These are phyloP conservation scores for Trichoderma sp. DNA, from an alignment of 2,329 filamentous ascomycete genomes.

Conservation along the genomic window DNA sequence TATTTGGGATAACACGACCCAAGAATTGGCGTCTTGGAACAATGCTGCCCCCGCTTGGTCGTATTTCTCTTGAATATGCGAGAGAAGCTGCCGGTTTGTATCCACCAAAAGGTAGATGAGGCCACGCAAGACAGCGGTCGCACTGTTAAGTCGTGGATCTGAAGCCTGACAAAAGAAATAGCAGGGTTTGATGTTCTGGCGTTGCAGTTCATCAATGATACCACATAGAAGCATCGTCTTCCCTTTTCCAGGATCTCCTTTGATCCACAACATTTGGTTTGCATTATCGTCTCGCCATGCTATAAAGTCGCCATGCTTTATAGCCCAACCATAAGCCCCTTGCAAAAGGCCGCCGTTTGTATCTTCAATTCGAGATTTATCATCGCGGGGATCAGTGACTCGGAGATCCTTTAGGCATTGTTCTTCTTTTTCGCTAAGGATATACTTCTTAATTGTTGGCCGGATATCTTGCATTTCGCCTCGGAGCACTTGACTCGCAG, in stretches of 20 bases:
- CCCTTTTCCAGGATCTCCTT: conserved; percentile 25
- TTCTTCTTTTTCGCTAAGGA: neutral
- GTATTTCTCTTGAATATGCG: conserved; percentile 36
- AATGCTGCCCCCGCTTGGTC: conserved; percentile 22
- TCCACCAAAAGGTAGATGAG: conserved; percentile 41
- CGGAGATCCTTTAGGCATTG: conserved; percentile 26
- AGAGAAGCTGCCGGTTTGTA: conserved; percentile 33
- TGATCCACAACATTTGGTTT: conserved; percentile 37
- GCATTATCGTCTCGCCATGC: conserved; percentile 19
- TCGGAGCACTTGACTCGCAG: neutral
- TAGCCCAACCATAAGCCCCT: conserved; percentile 37
- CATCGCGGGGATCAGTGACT: conserved; percentile 30
- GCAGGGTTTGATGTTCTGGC: conserved; percentile 13
- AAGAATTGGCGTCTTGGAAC: neutral
- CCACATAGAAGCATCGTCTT: conserved; percentile 44
- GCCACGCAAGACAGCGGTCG: conserved; percentile 41
- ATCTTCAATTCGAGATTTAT: conserved; percentile 36
- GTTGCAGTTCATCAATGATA: conserved; percentile 28
- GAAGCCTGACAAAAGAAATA: conserved; percentile 18
- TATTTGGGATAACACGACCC: neutral
- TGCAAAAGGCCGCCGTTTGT: conserved; percentile 35
- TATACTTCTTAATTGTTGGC: neutral
- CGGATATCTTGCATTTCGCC: neutral
- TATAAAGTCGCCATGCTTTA: conserved; percentile 29
- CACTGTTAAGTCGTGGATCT: conserved; percentile 38